Evolutionary conservation across 2,329 filamentous ascomycete genomes (phyloP).

Genomic region (Aspergillus eucalypticola): DNA sequence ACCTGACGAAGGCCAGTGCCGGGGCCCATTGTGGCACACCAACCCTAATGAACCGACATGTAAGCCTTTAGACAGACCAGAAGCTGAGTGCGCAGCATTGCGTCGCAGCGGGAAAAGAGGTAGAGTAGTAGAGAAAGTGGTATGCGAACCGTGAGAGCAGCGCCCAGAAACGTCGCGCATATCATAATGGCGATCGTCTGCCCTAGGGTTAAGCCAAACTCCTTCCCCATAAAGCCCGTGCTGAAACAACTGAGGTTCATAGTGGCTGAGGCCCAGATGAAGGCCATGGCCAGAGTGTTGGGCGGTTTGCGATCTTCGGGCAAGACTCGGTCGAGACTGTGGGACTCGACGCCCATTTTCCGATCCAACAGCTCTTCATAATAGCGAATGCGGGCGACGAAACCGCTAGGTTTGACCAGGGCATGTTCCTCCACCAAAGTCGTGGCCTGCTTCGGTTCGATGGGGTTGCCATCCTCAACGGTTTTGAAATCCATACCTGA

Average conservation of each 20-base stretch:
- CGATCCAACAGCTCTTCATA: constrained; percentile 49
- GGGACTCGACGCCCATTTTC: constrained; percentile 52
- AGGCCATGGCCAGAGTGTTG: constrained; percentile 52
- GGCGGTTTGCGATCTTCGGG: constrained; percentile 33
- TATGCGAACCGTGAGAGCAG: constrained; percentile 25
- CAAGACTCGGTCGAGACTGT: constrained; percentile 49
- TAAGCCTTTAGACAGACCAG: constrained; percentile 1
- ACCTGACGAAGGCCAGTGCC: constrained; percentile 55
- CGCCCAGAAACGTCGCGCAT: constrained; percentile 50
- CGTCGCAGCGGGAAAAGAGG: background rate
- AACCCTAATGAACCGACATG: constrained; percentile 36
- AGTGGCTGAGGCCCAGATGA: constrained; percentile 55
- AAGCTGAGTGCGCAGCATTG: background rate
- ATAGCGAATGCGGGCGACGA: constrained; percentile 33
- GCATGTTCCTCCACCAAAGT: constrained; percentile 17
- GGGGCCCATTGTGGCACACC: constrained; percentile 54
- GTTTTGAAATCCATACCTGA: constrained; percentile 10
- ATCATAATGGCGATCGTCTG: constrained; percentile 50
- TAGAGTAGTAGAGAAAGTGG: constrained; percentile 1
- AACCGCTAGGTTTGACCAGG: constrained; percentile 15
- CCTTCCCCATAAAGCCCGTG: constrained; percentile 54
- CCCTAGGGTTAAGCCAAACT: constrained; percentile 50
- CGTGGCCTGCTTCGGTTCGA: constrained; percentile 15
- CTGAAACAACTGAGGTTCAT: constrained; percentile 56
- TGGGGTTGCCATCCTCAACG: constrained; percentile 16